These are phyloP conservation scores for Fusarium newnesense DNA, from an alignment of 2,329 filamentous ascomycete species.

Conservation along the genomic window DNA sequence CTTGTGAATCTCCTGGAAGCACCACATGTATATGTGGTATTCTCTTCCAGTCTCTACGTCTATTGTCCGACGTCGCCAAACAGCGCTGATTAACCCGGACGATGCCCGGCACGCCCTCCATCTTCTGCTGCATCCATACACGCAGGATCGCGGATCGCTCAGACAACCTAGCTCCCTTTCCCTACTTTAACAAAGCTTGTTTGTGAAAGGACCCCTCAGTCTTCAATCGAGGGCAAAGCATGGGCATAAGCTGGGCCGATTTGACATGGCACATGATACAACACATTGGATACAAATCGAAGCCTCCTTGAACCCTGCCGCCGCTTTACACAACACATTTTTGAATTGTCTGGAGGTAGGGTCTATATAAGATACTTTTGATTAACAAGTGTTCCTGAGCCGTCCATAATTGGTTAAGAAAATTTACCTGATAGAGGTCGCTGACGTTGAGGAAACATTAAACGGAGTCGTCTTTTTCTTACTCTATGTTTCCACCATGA, in stretches of 20 bases:
- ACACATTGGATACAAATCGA: conserved; percentile 16
- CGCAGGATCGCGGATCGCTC: conserved; percentile 3
- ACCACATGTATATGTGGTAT: conserved; percentile 23
- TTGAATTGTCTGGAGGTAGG: background rate
- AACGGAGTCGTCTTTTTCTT: background rate
- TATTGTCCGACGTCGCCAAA: conserved; percentile 25
- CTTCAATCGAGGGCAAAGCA: background rate
- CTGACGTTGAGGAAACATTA: background rate
- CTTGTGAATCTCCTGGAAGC: conserved; percentile 38
- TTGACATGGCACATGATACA: conserved; percentile 23
- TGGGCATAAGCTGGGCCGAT: conserved; percentile 6
- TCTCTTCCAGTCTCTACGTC: background rate
- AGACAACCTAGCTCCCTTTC: conserved; percentile 5
- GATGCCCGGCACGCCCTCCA: conserved; percentile 34
- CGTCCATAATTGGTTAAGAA: background rate
- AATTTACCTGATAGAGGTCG: background rate
- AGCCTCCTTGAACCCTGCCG: conserved; percentile 1
- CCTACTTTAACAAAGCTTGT: conserved; percentile 25
- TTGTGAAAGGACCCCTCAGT: background rate
- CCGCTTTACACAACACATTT: conserved; percentile 13
- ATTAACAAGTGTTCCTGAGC: background rate
- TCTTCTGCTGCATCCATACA: conserved; percentile 19
- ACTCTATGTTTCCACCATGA: background rate
- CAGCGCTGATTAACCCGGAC: conserved; percentile 18
- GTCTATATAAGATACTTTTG: background rate